Base-by-base conservation (phyloP, 1,284 basidiomycete genomes). In the Rhodotorula sp. region DNA sequence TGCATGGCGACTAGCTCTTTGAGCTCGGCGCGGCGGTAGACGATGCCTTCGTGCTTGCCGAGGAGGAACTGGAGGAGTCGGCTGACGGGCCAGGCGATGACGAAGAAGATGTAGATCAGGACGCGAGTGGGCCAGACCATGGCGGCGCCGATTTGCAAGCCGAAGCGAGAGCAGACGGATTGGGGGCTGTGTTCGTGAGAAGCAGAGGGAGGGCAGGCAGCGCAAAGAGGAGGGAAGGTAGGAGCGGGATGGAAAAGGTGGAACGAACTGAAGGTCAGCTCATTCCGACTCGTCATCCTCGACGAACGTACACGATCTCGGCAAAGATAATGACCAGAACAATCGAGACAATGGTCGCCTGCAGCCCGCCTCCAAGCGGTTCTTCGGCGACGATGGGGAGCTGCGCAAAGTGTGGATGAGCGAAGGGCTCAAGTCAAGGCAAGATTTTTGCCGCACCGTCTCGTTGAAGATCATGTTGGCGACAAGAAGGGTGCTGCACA, bases 341-440 rank as follows among this genome's bases (percentile, higher is more conserved):
- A 2, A 91, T 94, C 72, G 89, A 91, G 60, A 89, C 88, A 64
- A 91, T 83, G 67, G 94, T 90, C 57, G 90, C 89, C 77, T 85
- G 86, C 20, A 90, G 81, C 30, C 92, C 91, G 48, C 92, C 91
- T 39, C 92, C 92, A 1, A 97, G 85, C 51, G 95, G 84, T 34
- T 88, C 87, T 77, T 93, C 91, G 24, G 90, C 86, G 76, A 97
- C 91, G 78, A 97, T 87, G 46, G 94, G 94, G 7, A 97, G 85
- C 6, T 91, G 88, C 81, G 94, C 8, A 27, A 5, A 27, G 27
- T 7, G 32, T 10, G 39, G 39, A 17, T 32, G 32, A 32, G 19
- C 29, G 34, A 2, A 36, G 27, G 32, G 15, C 9, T 6, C 10
- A n/a, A 7, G 19, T 7, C 8, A 15, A 24, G 27, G 13, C 30